Percentiles rank a stretch among this genome's conserved stretches.
Evolutionary conservation across 208 protist species (phyloP).

Genomic region (Naegleria lovaniensis): DNA sequence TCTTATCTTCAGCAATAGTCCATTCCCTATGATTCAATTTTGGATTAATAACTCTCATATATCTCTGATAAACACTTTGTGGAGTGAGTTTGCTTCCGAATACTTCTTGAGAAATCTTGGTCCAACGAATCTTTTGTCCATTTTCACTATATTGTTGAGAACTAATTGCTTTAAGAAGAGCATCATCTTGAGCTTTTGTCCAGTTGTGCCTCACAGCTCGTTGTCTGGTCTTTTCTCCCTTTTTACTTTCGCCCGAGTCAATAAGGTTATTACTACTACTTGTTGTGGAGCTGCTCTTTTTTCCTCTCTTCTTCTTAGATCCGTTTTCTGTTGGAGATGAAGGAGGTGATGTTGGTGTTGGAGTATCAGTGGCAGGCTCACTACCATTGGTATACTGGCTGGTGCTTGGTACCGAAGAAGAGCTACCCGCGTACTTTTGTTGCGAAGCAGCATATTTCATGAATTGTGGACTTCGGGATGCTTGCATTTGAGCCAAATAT

Average conservation of each 20-base stretch:
- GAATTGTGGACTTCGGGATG: not conserved
- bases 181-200: not conserved
- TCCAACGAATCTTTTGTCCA: slow-evolving; percentile 23
- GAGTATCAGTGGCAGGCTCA: no score
- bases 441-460: not conserved
- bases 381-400: no score
- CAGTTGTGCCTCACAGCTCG: slow-evolving; percentile 19
- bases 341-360: not conserved
- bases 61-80: slow-evolving; percentile 14
- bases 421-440: not conserved
- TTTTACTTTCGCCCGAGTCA: not conserved
- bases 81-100: slow-evolving; percentile 17
- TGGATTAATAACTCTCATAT: slow-evolving; percentile 7
- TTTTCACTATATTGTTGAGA: slow-evolving; percentile 18
- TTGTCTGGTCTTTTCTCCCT: slow-evolving; percentile 1
- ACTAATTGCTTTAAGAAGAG: not conserved
- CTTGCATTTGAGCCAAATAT: not conserved
- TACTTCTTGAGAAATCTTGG: slow-evolving; percentile 24
- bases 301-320: not conserved
- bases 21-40: slow-evolving; percentile 3
- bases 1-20: not conserved
- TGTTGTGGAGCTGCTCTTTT: not conserved
- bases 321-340: not conserved
- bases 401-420: no score
- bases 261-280: not conserved